Conservation (phyloP, 169 alveolate genomes). For the Eimeria zaria region DNA sequence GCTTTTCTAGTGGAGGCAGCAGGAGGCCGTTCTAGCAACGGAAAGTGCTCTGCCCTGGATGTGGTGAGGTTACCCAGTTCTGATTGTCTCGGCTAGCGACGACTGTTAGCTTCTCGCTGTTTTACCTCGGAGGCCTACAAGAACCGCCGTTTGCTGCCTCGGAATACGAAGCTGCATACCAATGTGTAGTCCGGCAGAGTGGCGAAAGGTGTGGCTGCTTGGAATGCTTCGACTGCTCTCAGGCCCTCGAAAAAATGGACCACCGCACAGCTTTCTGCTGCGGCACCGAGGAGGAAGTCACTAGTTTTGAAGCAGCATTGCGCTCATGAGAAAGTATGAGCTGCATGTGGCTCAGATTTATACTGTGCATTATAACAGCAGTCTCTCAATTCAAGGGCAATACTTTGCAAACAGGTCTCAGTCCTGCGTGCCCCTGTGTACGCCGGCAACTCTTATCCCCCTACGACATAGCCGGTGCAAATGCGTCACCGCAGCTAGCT, state of each 20-base stretch:
- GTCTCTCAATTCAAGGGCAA: neutral
- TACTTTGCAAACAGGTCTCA: neutral
- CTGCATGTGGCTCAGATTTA: neutral
- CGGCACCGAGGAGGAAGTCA: slow-evolving; percentile 85
- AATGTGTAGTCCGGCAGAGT: neutral
- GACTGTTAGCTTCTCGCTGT: neutral
- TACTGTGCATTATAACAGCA: neutral
- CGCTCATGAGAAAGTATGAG: neutral
- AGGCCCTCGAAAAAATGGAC: slow-evolving; percentile 84
- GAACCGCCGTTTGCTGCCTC: too few relatives aligned
- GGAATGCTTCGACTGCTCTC: neutral
- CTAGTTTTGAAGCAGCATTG: slow-evolving; percentile 43
- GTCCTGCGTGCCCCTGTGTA: neutral
- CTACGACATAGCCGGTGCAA: neutral
- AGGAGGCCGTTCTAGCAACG: slow-evolving; percentile 83
- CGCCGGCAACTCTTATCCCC: neutral
- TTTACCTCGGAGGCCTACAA: neutral
- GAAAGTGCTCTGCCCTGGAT: slow-evolving; percentile 76
- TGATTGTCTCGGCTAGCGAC: neutral
- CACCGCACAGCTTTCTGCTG: slow-evolving; percentile 85
- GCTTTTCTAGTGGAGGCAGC: slow-evolving; percentile 85
- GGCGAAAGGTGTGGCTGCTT: neutral
- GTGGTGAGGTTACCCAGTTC: slow-evolving; percentile 50
- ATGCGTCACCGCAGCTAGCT: neutral
- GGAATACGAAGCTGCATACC: neutral